phyloP scores from a whole-genome alignment of 345 rosid species.

The Gossypium arboreum region DNA sequence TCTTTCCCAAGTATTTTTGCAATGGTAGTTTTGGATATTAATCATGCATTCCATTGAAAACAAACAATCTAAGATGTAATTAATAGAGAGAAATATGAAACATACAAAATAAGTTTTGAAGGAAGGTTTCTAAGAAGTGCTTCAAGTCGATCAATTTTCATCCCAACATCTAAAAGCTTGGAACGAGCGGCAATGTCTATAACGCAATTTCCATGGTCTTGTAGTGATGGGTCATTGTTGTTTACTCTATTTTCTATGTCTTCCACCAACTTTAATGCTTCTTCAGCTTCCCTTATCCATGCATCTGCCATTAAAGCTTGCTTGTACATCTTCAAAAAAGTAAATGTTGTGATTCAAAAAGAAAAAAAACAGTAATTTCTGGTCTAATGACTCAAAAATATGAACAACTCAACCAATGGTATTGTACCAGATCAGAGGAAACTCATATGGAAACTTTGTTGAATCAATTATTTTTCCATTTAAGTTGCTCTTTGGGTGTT shows the following conservation, averaged over 20 bases:
- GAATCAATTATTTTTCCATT: not conserved
- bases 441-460: not conserved
- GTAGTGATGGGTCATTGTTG: constrained; percentile 12
- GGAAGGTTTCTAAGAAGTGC: constrained; percentile 53
- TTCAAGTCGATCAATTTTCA: constrained; percentile 55
- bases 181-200: constrained; percentile 27
- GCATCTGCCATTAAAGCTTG: constrained; percentile 30
- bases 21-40: no score
- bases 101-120: constrained; percentile 42
- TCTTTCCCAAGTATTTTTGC: no score
- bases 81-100: not conserved
- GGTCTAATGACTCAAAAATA: not conserved
- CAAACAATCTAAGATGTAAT: not conserved
- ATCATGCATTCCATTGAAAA: no score
- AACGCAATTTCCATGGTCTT: constrained; percentile 1
- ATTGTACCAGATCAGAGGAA: not conserved
- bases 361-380: not conserved
- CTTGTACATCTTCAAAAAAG: constrained; percentile 16
- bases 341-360: not conserved
- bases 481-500: not conserved
- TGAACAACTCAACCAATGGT: not conserved
- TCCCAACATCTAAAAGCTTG: constrained; percentile 44
- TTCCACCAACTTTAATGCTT: constrained; percentile 37
- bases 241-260: constrained; percentile 33
- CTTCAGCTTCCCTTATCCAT: constrained; percentile 52